These are phyloP conservation scores for Lepraria neglecta DNA, from an alignment of 495 filamentous ascomycete genomes.

Conservation along the genomic window DNA sequence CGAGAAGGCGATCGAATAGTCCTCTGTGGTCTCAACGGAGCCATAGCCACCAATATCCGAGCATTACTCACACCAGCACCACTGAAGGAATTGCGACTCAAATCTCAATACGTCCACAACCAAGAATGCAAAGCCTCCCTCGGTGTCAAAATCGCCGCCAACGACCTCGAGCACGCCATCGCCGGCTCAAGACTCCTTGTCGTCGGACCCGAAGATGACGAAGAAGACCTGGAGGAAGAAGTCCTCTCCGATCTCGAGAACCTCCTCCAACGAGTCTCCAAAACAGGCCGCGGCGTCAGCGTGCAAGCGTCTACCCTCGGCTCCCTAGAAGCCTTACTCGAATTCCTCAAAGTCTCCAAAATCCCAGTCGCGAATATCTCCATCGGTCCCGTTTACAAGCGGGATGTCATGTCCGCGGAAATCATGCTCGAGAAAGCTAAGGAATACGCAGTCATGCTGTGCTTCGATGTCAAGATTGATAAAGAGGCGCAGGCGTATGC, in stretches of 20 bases:
- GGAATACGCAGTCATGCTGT: slow-evolving; percentile 97
- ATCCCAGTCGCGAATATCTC: slow-evolving; percentile 96
- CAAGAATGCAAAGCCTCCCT: slow-evolving; percentile 98
- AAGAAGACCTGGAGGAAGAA: slow-evolving; percentile 93
- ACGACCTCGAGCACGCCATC: slow-evolving; percentile 93
- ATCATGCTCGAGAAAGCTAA: slow-evolving; percentile 95
- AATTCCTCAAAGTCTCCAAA: slow-evolving; percentile 90
- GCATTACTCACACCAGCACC: slow-evolving; percentile 93
- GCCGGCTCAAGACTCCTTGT: slow-evolving; percentile 92
- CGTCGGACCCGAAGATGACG: slow-evolving; percentile 89
- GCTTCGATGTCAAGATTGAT: slow-evolving; percentile 99
- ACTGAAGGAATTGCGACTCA: slow-evolving; percentile 90
- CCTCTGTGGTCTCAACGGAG: slow-evolving; percentile 88
- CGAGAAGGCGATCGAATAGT: slow-evolving; percentile 92
- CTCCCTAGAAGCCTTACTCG: slow-evolving; percentile 91
- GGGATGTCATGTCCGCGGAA: slow-evolving; percentile 93
- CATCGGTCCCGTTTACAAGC: slow-evolving; percentile 97
- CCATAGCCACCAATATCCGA: slow-evolving; percentile 90
- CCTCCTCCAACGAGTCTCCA: slow-evolving; percentile 82
- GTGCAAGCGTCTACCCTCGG: slow-evolving; percentile 97
- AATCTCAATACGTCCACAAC: slow-evolving; percentile 94
- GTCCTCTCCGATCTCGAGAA: slow-evolving; percentile 93
- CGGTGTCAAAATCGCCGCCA: slow-evolving; percentile 97
- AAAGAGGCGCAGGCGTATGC: slow-evolving; percentile 91
- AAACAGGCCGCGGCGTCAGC: slow-evolving; percentile 84